Evolutionary conservation across 83 land plant species (phyloP).

Genomic region (Isoetes engelmannii): DNA sequence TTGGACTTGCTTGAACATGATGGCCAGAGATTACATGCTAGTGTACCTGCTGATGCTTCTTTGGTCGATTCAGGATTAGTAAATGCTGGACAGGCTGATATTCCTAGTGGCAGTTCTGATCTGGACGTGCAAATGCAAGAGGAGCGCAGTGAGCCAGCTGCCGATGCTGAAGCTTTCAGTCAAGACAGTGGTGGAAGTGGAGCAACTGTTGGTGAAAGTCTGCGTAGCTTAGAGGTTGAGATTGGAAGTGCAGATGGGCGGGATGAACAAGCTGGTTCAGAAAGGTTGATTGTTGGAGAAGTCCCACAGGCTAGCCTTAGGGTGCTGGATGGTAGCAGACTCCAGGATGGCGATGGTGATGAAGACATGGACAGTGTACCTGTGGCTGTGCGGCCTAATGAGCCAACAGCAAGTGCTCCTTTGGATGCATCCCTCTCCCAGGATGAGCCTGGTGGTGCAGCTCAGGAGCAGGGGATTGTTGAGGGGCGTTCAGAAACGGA

Average conservation of each 20-base stretch:
- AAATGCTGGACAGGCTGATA: no score
- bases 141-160: slow-evolving; percentile 61
- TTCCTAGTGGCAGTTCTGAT: slow-evolving; percentile 8
- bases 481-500: slow-evolving; percentile 41
- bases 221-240: slow-evolving; percentile 90
- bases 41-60: neutral
- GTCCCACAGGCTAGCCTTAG: slow-evolving; percentile 35
- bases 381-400: slow-evolving; percentile 17
- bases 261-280: slow-evolving; percentile 57
- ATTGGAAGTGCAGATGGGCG: slow-evolving; percentile 98
- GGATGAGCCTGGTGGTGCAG: slow-evolving; percentile 22
- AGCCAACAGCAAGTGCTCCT: slow-evolving; percentile 13
- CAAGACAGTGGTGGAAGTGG: slow-evolving; percentile 95
- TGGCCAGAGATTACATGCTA: slow-evolving; percentile 4
- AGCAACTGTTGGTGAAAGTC: slow-evolving; percentile 87
- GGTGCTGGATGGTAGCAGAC: slow-evolving; percentile 3
- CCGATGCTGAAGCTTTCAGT: slow-evolving; percentile 77
- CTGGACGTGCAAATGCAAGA: slow-evolving; percentile 43
- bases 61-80: no score
- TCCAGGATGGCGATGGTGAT: slow-evolving; percentile 25
- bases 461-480: slow-evolving; percentile 19
- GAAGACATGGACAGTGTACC: slow-evolving; percentile 38
- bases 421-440: neutral
- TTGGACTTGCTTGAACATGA: slow-evolving; percentile 13
- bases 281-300: slow-evolving; percentile 49